Base-by-base conservation (phyloP, 371 early-diverging fungal genomes). In the Mucor plumbeus region DNA sequence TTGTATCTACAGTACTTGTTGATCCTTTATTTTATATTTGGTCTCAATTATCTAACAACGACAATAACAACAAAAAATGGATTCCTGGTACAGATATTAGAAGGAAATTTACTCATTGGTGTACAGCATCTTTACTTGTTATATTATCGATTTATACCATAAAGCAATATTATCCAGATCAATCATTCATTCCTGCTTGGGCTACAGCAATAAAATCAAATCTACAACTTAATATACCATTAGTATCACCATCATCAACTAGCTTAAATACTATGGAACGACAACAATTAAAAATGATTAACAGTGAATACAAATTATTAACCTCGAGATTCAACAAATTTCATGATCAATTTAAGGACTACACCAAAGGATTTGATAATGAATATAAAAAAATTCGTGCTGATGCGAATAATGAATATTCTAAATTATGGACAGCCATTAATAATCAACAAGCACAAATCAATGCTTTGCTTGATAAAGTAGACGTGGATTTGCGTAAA, bases 1-100 rank as follows among this genome's bases (percentile, higher is more conserved):
- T 72, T 33, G 65, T 68, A 0, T 68, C 72, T 7, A 21, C 59
- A 9, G 34, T 72, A 5, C 17, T 68, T 5, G 54, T 72, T 10
- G 61, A 64, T 34, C 72, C 68, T 5, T 3, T 57, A n/a, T 21
- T 54, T 8, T 65, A 41, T 44, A 3, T 63, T 6, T 65, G 48
- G 36, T 55, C 69, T 7, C 17, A 1, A 3, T n/a, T 70, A 2
- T 41, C 65, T 6, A 38, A 15, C 35, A 43, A 19, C 43, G 21
- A 63, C 19, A 53, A 53, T 14, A 26, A 31, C 53, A 53, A 11
- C 21, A 53, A 26, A 11, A 53, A 31, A 11, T 38, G 56, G 39
- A 41, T 55, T 26, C 63, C 63, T 2, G 33, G 35, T 13, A 0
- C 17, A 10, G 38, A 35, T 14, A 34, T 5, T 21, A 36, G 57